A percentile compares a stretch with the other conserved stretches of the same genome.
These are phyloP conservation scores for Juglanconis juglandina DNA, from an alignment of 2,329 filamentous ascomycete species.

Conservation along the genomic window DNA sequence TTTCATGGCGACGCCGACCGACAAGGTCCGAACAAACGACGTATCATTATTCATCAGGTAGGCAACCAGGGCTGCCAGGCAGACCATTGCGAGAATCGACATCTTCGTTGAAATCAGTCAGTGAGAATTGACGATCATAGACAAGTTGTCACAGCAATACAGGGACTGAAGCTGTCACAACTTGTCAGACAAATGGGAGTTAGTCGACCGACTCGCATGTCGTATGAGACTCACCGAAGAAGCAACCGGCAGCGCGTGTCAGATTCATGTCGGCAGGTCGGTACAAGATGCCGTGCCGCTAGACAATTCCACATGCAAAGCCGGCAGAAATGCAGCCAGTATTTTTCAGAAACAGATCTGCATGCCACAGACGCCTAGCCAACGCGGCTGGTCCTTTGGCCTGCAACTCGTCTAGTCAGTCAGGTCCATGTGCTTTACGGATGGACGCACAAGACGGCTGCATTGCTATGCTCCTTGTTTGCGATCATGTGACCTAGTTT, in stretches of 20 bases:
- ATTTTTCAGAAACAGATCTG: conserved; percentile 1
- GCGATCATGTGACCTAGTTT: no score
- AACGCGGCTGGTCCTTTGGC: not conserved
- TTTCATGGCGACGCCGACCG: not conserved
- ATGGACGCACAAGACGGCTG: no score
- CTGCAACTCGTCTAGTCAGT: not conserved
- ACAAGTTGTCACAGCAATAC: no score
- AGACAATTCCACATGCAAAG: no score
- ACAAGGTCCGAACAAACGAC: not conserved
- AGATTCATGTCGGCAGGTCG: not conserved
- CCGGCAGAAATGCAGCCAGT: not conserved
- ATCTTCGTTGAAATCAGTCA: no score
- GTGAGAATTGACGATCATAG: no score
- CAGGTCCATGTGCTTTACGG: not conserved
- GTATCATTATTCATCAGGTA: not conserved
- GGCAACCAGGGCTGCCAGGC: not conserved
- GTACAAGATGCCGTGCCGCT: not conserved
- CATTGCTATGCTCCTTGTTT: no score
- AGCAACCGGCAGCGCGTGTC: not conserved
- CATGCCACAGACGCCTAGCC: not conserved
- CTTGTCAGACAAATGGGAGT: no score
- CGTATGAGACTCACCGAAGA: not conserved
- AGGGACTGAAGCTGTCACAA: no score
- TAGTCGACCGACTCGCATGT: no score
- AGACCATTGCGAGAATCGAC: not conserved